Evolutionary conservation across 2,329 filamentous ascomycete species (phyloP), one percentile per base, ranked within the genome.

Genomic region (Epichloe bromicola): DNA sequence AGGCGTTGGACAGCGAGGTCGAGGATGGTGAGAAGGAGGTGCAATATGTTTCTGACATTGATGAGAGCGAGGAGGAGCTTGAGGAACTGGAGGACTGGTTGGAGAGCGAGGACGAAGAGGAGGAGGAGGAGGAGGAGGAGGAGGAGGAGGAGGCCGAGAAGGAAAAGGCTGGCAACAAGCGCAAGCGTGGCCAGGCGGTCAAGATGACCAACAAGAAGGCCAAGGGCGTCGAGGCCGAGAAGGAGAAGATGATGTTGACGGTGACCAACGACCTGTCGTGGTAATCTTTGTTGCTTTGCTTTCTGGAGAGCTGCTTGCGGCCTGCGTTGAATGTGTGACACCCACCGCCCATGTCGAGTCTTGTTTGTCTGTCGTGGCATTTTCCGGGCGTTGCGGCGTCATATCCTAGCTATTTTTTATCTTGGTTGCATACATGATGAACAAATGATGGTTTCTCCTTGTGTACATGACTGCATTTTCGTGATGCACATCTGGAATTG

Each of bases 31-130:
- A 84, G 53, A 86, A 82, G 44, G 79, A 85, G 54, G 85, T 97
- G 45, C 89, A 97, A 72, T 97, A 96, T 61, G 88, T 97, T 53
- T 91, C 86, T 62, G 93, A 96, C 65, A 71, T 95, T 51, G 90
- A 90, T 45, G 88, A 87, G 63, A 86, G 85, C 57, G 86, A 90
- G 54, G 85, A 88, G 52, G 86, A 88, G 58, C 71, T 88, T 19
- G 81, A 78, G 49, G 86, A 89, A 62, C 79, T 97, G 48, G 87
- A 97, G 67, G 91, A 97, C 63, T 97, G 91, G 91, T 74, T 96
- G 47, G 89, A 84, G 59, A 88, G 82, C 54, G 85, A 80, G 15
- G 76, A 76, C 1, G 76, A 76, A 3, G 75, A 74, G 7, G 73
- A 75, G 6, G 73, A 78, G n/a, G 78, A 79, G 2, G 78, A 19